These are phyloP conservation scores for Drosera capensis DNA, from an alignment of 148 eudicot species.

Conservation along the genomic window DNA sequence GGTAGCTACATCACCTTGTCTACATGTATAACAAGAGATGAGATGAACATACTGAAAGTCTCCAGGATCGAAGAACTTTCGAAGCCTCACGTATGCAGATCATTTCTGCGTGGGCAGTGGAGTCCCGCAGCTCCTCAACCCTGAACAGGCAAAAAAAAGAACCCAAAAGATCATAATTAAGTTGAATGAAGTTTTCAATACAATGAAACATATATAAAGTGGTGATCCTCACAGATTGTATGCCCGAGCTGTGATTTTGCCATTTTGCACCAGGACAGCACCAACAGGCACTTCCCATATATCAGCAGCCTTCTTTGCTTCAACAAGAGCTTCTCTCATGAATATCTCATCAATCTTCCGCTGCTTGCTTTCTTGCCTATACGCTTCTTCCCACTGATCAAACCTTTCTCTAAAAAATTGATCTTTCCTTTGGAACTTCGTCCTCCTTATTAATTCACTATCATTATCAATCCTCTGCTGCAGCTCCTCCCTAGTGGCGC, in stretches of 20 bases:
- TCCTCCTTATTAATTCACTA: constrained; percentile 24
- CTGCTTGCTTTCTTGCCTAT: constrained; percentile 54
- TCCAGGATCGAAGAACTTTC: constrained; percentile 60
- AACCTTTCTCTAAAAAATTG: constrained; percentile 48
- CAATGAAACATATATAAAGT: too few species aligned
- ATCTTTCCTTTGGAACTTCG: constrained; percentile 43
- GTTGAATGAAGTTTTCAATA: too few species aligned
- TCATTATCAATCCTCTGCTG: constrained; percentile 18
- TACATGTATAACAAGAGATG: background rate
- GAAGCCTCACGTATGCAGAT: constrained; percentile 84
- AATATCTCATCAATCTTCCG: constrained; percentile 63
- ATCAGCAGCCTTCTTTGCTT: constrained; percentile 87
- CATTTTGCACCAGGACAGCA: constrained; percentile 76
- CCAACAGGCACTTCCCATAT: constrained; percentile 98
- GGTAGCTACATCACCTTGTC: too few species aligned
- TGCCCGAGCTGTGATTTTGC: constrained; percentile 84
- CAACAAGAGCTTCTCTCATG: constrained; percentile 85
- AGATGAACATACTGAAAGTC: constrained; percentile 43
- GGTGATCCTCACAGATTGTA: constrained; percentile 60
- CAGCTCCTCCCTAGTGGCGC: constrained; percentile 19
- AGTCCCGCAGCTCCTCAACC: constrained; percentile 84
- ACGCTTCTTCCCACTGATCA: constrained; percentile 82
- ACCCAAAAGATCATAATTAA: too few species aligned
- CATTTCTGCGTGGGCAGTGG: constrained; percentile 98
- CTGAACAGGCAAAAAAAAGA: too few species aligned